Evolutionary conservation across 2,329 filamentous ascomycete genomes (phyloP), one percentile per base, ranked within the genome.

Genomic region (Fonsecaea nubica): DNA sequence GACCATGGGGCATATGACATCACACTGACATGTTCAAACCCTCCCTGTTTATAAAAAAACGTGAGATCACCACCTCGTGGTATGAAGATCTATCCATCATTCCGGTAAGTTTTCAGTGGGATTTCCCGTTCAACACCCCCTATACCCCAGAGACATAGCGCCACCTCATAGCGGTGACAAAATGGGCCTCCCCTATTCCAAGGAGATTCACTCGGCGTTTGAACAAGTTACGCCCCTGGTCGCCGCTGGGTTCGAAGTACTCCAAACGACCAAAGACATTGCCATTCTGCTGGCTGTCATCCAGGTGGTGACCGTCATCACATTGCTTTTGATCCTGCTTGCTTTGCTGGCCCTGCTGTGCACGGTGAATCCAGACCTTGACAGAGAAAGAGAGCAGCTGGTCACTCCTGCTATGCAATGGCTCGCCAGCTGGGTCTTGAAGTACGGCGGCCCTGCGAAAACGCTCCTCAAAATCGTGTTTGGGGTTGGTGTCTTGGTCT

Each of bases 401-500:
- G 77, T 84, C 2, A 84, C 82, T 5, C 82, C 82, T 0, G 71
- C 75, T 25, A 68, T 83, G 52, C 71, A 69, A 48, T 78, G 75
- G 72, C 66, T 79, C 15, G 73, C 74, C 6, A 63, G 67, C 50
- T 67, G 66, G 63, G 42, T 69, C 13, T 57, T 67, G 35, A 36
- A 58, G 6, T 70, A 65, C 61, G 68, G 70, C 10, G 80, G 76
- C 25, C 73, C 78, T 42, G 84, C 85, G 65, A 92, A 92, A 74
- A 94, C 91, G 91, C 62, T 85, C 32, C 87, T 93, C 66, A 86
- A 91, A 1, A 72, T 86, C 50, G 87, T 93, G 58, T 84, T 91
- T 5, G 85, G 86, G 18, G 75, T 67, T 13, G 30, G 45, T 7
- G 36, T 54, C 12, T 36, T 66, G 30, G 55, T 55, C 6, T 61